These are phyloP conservation scores for Penicillium verhagenii DNA, from an alignment of 495 filamentous ascomycete species.

Conservation along the genomic window DNA sequence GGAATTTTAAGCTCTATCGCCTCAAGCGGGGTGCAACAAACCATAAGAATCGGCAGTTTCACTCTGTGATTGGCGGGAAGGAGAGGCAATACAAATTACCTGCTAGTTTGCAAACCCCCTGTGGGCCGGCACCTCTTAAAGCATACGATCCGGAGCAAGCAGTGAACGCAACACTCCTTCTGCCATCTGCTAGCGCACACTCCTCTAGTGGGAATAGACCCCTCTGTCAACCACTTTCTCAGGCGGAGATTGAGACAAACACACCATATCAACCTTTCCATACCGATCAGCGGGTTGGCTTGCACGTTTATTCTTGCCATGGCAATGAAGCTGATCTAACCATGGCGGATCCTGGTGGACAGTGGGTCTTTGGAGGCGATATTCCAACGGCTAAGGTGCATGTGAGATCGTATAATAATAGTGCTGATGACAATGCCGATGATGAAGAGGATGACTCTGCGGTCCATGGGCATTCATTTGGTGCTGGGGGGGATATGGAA, in stretches of 20 bases:
- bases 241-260: constrained; percentile 91
- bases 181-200: constrained; percentile 36
- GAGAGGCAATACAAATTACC: constrained; percentile 67
- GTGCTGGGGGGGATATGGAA: constrained; percentile 47
- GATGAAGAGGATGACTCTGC: constrained; percentile 44
- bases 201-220: constrained; percentile 27
- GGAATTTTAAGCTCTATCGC: constrained; percentile 63
- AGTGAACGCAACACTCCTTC: constrained; percentile 31
- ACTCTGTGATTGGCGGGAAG: constrained; percentile 53
- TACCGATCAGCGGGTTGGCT: constrained; percentile 72
- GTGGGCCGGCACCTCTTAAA: constrained; percentile 37
- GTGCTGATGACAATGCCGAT: constrained; percentile 43
- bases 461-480: constrained; percentile 36
- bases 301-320: constrained; percentile 57
- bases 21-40: constrained; percentile 48
- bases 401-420: constrained; percentile 46
- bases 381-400: constrained; percentile 63
- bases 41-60: constrained; percentile 47
- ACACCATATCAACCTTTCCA: constrained; percentile 90
- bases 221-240: constrained; percentile 60
- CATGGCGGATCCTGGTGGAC: constrained; percentile 28
- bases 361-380: constrained; percentile 72
- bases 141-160: constrained; percentile 29
- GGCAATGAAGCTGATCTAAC: constrained; percentile 18
- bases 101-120: constrained; percentile 31